Evolutionary conservation across 2,329 filamentous ascomycete species (phyloP).

Genomic region (Seiridium unicorne): DNA sequence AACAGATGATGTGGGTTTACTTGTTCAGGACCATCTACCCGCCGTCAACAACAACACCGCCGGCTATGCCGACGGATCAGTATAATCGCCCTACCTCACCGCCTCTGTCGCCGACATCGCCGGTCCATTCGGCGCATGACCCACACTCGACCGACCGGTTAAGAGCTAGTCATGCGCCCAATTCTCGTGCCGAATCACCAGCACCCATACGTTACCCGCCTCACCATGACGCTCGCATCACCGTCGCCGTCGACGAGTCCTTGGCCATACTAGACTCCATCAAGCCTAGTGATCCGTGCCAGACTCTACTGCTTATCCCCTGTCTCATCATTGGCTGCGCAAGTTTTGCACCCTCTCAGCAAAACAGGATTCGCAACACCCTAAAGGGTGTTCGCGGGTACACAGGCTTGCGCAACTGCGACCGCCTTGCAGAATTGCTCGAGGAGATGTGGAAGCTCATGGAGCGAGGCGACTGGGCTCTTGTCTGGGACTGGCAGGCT

Average conservation of each 20-base stretch:
- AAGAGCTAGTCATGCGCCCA: conserved; percentile 18
- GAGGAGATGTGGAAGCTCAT: conserved; percentile 60
- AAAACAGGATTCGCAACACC: conserved; percentile 49
- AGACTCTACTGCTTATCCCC: conserved; percentile 59
- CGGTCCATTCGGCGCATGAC: conserved; percentile 13
- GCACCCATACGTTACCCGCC: conserved; percentile 45
- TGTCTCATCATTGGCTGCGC: conserved; percentile 61
- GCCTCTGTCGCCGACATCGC: conserved; percentile 16
- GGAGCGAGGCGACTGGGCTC: conserved; percentile 54
- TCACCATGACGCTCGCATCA: conserved; percentile 51
- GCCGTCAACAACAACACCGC: conserved; percentile 31
- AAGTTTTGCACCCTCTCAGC: conserved; percentile 51
- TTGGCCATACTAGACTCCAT: conserved; percentile 54
- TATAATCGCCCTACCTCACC: conserved; percentile 11
- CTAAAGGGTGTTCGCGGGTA: conserved; percentile 54
- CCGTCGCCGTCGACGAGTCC: conserved; percentile 54
- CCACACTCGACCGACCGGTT: conserved; percentile 19
- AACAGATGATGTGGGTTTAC: conserved; percentile 67
- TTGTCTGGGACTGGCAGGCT: conserved; percentile 64
- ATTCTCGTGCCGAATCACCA: conserved; percentile 36
- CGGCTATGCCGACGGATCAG: conserved; percentile 11
- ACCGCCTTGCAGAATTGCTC: conserved; percentile 51
- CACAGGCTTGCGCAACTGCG: conserved; percentile 58
- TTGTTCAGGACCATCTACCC: conserved; percentile 61
- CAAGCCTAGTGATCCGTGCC: conserved; percentile 54